These are phyloP conservation scores for Lotmaria passim DNA, from an alignment of 208 protist species.

Conservation along the genomic window DNA sequence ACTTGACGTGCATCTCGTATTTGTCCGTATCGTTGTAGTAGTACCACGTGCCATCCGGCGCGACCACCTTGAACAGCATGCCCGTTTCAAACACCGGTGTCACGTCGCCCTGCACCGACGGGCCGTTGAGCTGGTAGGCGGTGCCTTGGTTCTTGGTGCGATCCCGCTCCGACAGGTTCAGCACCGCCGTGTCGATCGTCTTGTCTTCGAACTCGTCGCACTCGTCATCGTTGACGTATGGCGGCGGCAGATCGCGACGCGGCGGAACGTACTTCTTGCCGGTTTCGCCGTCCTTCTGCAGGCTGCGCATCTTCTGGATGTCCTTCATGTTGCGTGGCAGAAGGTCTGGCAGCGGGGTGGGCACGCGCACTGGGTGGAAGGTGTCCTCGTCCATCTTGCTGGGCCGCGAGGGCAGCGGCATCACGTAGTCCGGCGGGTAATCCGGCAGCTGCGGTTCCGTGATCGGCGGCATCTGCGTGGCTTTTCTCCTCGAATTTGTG, in stretches of 20 bases:
- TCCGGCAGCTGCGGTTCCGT: conserved; percentile 34
- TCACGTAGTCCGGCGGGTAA: conserved; percentile 53
- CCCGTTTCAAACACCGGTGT: conserved; percentile 67
- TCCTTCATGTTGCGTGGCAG: conserved; percentile 76
- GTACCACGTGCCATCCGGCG: conserved; percentile 62
- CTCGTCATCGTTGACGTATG: conserved; percentile 85
- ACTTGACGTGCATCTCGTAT: conserved; percentile 87
- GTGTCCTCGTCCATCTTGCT: conserved; percentile 56
- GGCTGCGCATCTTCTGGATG: conserved; percentile 66
- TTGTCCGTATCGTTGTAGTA: conserved; percentile 89
- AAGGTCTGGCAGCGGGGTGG: conserved; percentile 71
- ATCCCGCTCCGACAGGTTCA: conserved; percentile 52
- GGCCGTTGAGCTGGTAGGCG: conserved; percentile 51
- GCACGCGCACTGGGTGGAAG: conserved; percentile 55
- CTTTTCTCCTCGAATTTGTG: too few relatives aligned
- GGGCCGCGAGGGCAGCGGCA: conserved; percentile 42
- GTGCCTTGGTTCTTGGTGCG: conserved; percentile 15
- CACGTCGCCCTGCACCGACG: conserved; percentile 53
- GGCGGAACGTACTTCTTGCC: conserved; percentile 63
- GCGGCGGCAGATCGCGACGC: conserved; percentile 59
- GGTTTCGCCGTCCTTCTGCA: conserved; percentile 59
- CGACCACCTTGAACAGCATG: conserved; percentile 75
- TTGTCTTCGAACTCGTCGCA: conserved; percentile 85
- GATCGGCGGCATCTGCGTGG: background rate
- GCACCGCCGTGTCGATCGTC: conserved; percentile 58